Conservation (phyloP, 163 green algal species). For the Scenedesmus sp. region DNA sequence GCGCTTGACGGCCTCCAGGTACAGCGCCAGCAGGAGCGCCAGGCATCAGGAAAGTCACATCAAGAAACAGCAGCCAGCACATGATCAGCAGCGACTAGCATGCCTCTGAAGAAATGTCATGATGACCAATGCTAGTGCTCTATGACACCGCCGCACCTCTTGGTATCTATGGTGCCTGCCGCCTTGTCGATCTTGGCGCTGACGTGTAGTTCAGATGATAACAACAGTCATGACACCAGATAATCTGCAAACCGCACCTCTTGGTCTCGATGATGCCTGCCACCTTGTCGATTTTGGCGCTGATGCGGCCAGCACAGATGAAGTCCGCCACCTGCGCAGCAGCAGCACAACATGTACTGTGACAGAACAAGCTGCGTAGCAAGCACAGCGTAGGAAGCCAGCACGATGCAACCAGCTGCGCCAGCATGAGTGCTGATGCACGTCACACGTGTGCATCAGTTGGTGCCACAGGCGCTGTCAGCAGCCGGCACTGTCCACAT, state of each 20-base stretch:
- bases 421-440: too few species aligned
- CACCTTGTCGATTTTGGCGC: slow-evolving; percentile 98
- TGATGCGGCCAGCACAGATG: slow-evolving; percentile 92
- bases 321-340: slow-evolving; percentile 78
- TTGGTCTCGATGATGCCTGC: slow-evolving; percentile 96
- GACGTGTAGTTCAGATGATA: slow-evolving; percentile 63
- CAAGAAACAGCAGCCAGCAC: too few species aligned
- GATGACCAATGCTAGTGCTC: too few species aligned
- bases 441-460: neutral
- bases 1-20: too few species aligned
- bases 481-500: neutral
- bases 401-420: too few species aligned
- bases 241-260: slow-evolving; percentile 61
- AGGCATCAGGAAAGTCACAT: neutral
- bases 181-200: slow-evolving; percentile 99
- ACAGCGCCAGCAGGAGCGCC: neutral
- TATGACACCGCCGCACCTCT: slow-evolving; percentile 63
- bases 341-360: neutral
- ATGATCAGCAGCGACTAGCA: too few species aligned
- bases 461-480: neutral
- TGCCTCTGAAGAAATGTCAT: too few species aligned
- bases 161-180: slow-evolving; percentile 95
- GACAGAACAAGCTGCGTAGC: too few species aligned
- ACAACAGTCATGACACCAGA: neutral
- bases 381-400: neutral